Evolutionary conservation across 352 stramenopile species (phyloP).

Genomic region (Phytophthora capsici): DNA sequence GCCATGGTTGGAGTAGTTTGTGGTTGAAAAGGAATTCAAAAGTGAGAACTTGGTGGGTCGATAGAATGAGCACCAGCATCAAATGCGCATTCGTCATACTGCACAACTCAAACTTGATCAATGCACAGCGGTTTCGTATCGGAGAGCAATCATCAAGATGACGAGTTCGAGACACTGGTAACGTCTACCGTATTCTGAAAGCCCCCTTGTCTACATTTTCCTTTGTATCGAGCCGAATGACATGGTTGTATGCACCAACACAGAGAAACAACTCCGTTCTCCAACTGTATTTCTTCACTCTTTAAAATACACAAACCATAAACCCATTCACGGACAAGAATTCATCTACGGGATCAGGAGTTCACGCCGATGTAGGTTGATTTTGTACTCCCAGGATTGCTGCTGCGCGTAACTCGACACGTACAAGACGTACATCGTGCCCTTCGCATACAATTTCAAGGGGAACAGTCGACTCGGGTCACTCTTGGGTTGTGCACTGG

Average conservation of each 20-base stretch:
- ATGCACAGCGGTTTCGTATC: too few species aligned
- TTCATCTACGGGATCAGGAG: conserved; percentile 69
- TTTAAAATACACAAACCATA: conserved; percentile 34
- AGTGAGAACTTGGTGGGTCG: conserved; percentile 5
- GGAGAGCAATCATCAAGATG: too few species aligned
- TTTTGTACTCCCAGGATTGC: conserved; percentile 83
- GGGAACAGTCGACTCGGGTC: conserved; percentile 68
- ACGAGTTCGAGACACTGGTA: too few species aligned
- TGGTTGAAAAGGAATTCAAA: conserved; percentile 8
- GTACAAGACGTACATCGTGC: conserved; percentile 76
- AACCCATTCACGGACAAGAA: conserved; percentile 1
- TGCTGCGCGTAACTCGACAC: conserved; percentile 81
- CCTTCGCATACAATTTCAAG: conserved; percentile 75
- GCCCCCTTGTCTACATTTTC: too few species aligned
- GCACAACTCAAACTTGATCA: too few species aligned
- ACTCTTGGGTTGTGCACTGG: conserved; percentile 49
- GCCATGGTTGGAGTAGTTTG: conserved; percentile 1
- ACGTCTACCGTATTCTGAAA: too few species aligned
- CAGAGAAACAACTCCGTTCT: too few species aligned
- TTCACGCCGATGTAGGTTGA: conserved; percentile 71
- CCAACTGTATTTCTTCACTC: conserved; percentile 13
- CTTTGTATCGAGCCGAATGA: too few species aligned
- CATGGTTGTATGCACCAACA: too few species aligned
- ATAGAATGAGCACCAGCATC: too few species aligned
- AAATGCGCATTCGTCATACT: too few species aligned